Conservation (phyloP, 2,329 filamentous ascomycete species). For the Xenoacremonium recifei region DNA sequence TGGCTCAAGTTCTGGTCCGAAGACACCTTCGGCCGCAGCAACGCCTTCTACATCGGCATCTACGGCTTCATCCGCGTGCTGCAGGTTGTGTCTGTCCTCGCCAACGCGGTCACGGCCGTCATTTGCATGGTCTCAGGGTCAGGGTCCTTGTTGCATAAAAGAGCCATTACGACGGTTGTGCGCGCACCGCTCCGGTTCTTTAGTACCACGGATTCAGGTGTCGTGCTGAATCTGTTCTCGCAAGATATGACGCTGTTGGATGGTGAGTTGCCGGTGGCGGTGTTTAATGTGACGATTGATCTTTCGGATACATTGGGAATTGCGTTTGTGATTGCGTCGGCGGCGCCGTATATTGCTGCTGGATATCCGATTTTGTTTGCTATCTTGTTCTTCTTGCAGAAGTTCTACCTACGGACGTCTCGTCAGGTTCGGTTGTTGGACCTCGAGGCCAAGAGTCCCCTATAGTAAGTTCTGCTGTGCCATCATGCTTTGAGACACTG, state of each 20-base stretch:
- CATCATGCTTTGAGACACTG: too few relatives aligned
- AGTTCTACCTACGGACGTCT: slow-evolving; percentile 59
- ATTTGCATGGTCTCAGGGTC: slow-evolving; percentile 28
- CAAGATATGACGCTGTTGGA: slow-evolving; percentile 45
- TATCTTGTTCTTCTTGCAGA: slow-evolving; percentile 50
- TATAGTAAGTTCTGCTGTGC: slow-evolving; percentile 21
- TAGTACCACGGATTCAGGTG: slow-evolving; percentile 39
- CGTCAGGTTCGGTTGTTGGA: slow-evolving; percentile 60
- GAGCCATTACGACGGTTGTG: slow-evolving; percentile 32
- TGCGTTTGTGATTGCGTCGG: slow-evolving; percentile 44
- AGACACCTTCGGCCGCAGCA: slow-evolving; percentile 22
- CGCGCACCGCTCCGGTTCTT: slow-evolving; percentile 42
- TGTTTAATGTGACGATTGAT: slow-evolving; percentile 29
- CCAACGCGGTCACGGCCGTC: slow-evolving; percentile 10
- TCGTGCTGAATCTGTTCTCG: slow-evolving; percentile 43
- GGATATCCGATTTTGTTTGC: slow-evolving; percentile 48
- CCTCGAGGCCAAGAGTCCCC: slow-evolving; percentile 58
- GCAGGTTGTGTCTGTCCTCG: slow-evolving; percentile 19
- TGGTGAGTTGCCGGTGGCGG: slow-evolving; percentile 32
- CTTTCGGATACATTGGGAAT: slow-evolving; percentile 36
- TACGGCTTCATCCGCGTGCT: slow-evolving; percentile 23
- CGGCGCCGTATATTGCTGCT: slow-evolving; percentile 44
- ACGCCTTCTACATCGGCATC: slow-evolving; percentile 30
- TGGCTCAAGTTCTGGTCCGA: slow-evolving; percentile 44
- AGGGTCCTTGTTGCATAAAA: slow-evolving; percentile 31